Evolutionary conservation across 345 rosid genomes (phyloP).

Genomic region (Brassica juncea): DNA sequence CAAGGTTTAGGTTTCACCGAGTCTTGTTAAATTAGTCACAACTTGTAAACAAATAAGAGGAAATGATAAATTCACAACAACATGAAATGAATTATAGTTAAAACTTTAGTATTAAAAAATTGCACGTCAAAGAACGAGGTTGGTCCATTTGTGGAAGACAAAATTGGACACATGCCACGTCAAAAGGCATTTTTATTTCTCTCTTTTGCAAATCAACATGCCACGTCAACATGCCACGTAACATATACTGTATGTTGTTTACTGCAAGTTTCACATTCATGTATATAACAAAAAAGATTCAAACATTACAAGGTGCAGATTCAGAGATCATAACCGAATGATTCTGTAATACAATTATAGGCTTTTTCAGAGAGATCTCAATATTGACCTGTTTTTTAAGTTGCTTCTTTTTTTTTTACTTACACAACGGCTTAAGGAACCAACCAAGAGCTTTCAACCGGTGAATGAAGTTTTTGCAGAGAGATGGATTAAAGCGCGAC

Average conservation of each 20-base stretch:
- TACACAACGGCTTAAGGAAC: background rate
- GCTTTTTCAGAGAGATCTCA: background rate
- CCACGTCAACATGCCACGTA: no score
- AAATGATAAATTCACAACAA: no score
- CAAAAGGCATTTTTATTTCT: background rate
- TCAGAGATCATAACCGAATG: background rate
- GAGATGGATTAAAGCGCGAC: conserved; percentile 76
- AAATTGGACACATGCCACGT: conserved; percentile 4
- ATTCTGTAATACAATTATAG: background rate
- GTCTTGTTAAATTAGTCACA: background rate
- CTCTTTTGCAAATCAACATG: no score
- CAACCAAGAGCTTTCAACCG: conserved; percentile 2
- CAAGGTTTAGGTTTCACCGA: background rate
- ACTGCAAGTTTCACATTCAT: conserved; percentile 8
- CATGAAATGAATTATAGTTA: background rate
- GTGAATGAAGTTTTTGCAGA: conserved; percentile 64
- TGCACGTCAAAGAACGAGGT: conserved; percentile 12
- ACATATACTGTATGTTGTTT: background rate
- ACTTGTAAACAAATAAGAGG: background rate
- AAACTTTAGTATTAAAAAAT: background rate
- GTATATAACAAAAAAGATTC: background rate
- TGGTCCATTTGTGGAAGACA: background rate
- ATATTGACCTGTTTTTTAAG: background rate
- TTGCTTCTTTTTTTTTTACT: conserved; percentile 10
- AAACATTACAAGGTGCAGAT: conserved; percentile 1